Evolutionary conservation across 306 rosid genomes (phyloP).

Genomic region (Vachellia pachyceras): DNA sequence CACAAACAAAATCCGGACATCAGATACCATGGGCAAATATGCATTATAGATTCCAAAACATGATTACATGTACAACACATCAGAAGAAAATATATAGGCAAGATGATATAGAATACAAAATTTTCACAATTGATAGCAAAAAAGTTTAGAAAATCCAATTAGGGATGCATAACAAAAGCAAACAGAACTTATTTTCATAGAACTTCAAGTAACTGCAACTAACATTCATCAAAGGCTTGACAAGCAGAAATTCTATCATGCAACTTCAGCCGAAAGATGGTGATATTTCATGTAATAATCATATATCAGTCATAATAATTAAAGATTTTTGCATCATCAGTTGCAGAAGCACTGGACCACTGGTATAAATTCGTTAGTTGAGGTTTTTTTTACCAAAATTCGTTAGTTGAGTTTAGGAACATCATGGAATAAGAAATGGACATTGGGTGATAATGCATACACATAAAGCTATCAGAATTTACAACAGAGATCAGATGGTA

Average conservation of each 20-base stretch:
- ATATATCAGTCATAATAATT: slow-evolving; percentile 8
- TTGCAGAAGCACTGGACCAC: not conserved
- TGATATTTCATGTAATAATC: slow-evolving; percentile 37
- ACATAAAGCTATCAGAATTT: not conserved
- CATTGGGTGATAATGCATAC: not conserved
- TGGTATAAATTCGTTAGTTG: not conserved
- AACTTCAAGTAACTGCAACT: not conserved
- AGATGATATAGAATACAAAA: slow-evolving; percentile 14
- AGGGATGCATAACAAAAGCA: not conserved
- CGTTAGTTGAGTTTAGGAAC: not conserved
- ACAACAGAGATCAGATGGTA: slow-evolving; percentile 58
- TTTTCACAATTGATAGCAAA: not conserved
- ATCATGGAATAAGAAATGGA: not conserved
- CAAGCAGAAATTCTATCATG: not conserved
- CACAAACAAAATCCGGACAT: slow-evolving; percentile 61
- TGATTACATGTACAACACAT: not conserved
- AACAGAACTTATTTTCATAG: not conserved
- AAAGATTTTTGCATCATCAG: not conserved
- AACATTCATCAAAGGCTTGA: not conserved
- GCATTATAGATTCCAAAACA: not conserved
- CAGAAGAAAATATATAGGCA: not conserved
- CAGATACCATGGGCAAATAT: slow-evolving; percentile 75
- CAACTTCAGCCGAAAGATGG: slow-evolving; percentile 58
- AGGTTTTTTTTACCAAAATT: too few relatives aligned
- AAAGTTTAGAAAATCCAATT: not conserved